Evolutionary conservation across 371 early-diverging fungal genomes (phyloP).

Genomic region (Syncephalastrum contaminatum): DNA sequence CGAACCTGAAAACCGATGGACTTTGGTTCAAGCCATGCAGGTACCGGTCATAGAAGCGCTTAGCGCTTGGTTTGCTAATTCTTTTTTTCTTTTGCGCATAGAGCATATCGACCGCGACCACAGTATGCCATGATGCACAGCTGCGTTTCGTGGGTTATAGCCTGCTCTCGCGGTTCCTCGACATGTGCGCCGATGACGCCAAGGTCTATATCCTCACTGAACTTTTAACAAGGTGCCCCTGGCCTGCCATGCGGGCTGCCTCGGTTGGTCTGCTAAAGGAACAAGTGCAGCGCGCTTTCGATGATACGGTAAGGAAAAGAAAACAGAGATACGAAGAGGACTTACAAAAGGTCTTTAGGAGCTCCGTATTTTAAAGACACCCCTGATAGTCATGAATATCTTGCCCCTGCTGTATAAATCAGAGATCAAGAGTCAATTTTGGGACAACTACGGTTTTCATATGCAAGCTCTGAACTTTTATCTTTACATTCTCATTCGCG

Average conservation of each 20-base stretch:
- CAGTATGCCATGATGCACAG: conserved; percentile 10
- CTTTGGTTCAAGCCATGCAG: conserved; percentile 8
- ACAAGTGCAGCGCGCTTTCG: conserved; percentile 15
- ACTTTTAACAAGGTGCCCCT: conserved; percentile 20
- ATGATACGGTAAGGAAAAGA: conserved; percentile 3
- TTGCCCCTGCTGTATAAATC: conserved; percentile 14
- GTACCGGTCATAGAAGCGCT: background rate
- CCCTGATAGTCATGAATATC: conserved; percentile 2
- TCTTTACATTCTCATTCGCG: conserved; percentile 39
- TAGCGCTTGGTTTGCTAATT: background rate
- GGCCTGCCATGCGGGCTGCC: conserved; percentile 25
- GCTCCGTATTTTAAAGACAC: too few species aligned
- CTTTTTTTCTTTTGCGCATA: background rate
- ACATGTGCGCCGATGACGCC: conserved; percentile 21
- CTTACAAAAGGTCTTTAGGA: too few species aligned
- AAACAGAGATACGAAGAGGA: background rate
- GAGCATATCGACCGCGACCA: conserved; percentile 6
- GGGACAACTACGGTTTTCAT: conserved; percentile 22
- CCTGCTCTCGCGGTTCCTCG: conserved; percentile 19
- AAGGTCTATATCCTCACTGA: conserved; percentile 19
- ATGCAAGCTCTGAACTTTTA: conserved; percentile 46
- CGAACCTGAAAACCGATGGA: background rate
- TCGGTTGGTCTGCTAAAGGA: conserved; percentile 31
- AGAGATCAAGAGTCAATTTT: conserved; percentile 4
- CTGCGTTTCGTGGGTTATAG: conserved; percentile 22